These are phyloP conservation scores for Aspergillus haitiensis DNA, from an alignment of 495 filamentous ascomycete genomes.

Conservation along the genomic window DNA sequence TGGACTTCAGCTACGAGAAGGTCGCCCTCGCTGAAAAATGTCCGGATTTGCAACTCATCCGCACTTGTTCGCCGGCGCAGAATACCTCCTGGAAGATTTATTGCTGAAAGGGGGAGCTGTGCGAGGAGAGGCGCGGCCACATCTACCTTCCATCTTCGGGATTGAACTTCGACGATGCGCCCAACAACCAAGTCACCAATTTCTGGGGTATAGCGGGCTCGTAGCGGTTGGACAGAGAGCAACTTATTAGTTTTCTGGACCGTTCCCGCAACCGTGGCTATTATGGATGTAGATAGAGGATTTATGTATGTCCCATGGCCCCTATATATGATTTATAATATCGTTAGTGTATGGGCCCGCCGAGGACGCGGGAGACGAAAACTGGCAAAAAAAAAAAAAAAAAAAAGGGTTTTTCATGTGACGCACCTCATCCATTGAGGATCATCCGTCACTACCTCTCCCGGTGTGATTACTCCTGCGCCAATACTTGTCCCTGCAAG, in stretches of 20 bases:
- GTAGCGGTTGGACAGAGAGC: constrained; percentile 81
- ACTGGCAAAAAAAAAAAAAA: constrained; percentile 6
- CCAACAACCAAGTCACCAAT: constrained; percentile 95
- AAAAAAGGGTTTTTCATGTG: background rate
- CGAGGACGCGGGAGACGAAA: too few species aligned
- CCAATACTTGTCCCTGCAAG: constrained; percentile 29
- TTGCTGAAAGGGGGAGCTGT: constrained; percentile 76
- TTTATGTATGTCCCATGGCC: constrained; percentile 80
- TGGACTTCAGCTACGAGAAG: constrained; percentile 90
- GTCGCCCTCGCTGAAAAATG: constrained; percentile 89
- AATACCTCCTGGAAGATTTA: constrained; percentile 94
- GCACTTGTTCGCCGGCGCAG: constrained; percentile 86
- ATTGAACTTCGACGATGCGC: constrained; percentile 87
- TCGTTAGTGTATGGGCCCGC: background rate
- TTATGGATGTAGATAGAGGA: constrained; percentile 63
- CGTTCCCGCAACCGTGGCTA: constrained; percentile 83
- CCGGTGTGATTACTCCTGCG: constrained; percentile 76
- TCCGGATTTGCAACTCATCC: constrained; percentile 92
- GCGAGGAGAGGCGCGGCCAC: constrained; percentile 82
- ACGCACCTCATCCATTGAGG: constrained; percentile 93
- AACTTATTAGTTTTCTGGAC: constrained; percentile 93
- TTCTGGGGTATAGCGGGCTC: constrained; percentile 91
- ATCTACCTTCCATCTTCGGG: constrained; percentile 90
- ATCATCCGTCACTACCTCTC: constrained; percentile 83
- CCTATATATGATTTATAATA: constrained; percentile 37